phyloP scores from a whole-genome alignment of 2,329 filamentous ascomycete genomes.

The Alternaria sp. region DNA sequence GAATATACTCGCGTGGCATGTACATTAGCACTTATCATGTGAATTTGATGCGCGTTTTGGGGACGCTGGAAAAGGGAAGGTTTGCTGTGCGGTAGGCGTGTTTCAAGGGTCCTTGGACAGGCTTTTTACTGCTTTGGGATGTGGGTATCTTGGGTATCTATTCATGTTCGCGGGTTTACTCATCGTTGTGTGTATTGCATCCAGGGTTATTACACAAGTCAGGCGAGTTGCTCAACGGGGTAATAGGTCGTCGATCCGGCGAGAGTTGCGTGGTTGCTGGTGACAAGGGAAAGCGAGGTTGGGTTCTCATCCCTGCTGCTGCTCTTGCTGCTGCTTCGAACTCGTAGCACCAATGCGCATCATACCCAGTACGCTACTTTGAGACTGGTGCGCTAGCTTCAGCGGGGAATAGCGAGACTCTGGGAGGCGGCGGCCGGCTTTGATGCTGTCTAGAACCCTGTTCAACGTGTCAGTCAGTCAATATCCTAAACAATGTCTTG shows the following conservation, averaged over 20 bases:
- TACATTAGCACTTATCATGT: background rate
- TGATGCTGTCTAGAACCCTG: slow-evolving; percentile 85
- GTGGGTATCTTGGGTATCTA: background rate
- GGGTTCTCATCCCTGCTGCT: slow-evolving; percentile 14
- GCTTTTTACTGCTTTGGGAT: background rate
- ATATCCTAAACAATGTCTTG: background rate
- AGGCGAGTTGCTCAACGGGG: background rate
- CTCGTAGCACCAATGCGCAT: slow-evolving; percentile 6
- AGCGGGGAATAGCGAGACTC: slow-evolving; percentile 71
- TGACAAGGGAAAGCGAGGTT: background rate
- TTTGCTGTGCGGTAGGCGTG: background rate
- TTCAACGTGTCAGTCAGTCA: slow-evolving; percentile 19
- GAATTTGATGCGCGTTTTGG: background rate
- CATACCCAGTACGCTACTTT: slow-evolving; percentile 34
- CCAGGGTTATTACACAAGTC: background rate
- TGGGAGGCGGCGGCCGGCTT: slow-evolving; percentile 73
- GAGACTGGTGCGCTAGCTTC: slow-evolving; percentile 34
- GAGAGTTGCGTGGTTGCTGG: background rate
- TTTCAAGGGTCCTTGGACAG: background rate
- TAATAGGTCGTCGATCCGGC: background rate
- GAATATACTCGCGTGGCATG: background rate
- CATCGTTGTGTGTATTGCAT: background rate
- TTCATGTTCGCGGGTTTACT: background rate
- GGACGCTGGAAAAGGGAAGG: background rate
- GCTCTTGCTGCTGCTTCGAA: slow-evolving; percentile 11